Evolutionary conservation across 176 grass and related monocot genomes (phyloP).

Genomic region (Aegilops umbellulata): DNA sequence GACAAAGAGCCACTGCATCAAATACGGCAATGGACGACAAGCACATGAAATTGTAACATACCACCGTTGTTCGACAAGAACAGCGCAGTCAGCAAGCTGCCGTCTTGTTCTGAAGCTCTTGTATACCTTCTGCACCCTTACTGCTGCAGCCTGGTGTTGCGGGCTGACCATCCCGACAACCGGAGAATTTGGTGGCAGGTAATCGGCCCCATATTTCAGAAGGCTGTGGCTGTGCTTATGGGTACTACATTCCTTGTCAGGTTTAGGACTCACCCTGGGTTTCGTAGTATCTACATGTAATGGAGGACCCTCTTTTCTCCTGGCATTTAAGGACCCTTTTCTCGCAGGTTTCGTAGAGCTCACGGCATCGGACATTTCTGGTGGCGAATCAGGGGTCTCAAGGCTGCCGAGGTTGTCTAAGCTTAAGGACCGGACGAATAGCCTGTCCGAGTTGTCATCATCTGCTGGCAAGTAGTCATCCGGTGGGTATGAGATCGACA

Average conservation of each 20-base stretch:
- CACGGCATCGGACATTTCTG: constrained; percentile 6
- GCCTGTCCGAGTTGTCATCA: constrained; percentile 31
- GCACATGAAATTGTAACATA: constrained; percentile 35
- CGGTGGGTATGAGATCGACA: constrained; percentile 68
- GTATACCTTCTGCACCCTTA: constrained; percentile 84
- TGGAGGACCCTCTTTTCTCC: constrained; percentile 45
- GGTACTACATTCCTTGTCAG: constrained; percentile 23
- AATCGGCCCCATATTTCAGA: constrained; percentile 41
- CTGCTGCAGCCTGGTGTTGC: constrained; percentile 62
- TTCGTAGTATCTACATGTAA: constrained; percentile 42
- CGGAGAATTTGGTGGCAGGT: constrained; percentile 32
- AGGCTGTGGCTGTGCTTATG: constrained; percentile 22
- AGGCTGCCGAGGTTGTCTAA: constrained; percentile 40
- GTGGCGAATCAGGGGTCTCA: constrained; percentile 39
- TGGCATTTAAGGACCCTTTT: constrained; percentile 61
- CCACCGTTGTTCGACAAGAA: constrained; percentile 90
- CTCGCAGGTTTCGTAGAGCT: constrained; percentile 37
- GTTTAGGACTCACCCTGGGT: constrained; percentile 43
- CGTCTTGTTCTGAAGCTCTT: constrained; percentile 88
- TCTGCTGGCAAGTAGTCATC: constrained; percentile 54
- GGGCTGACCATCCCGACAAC: constrained; percentile 53
- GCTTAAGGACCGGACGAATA: constrained; percentile 60
- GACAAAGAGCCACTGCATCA: background rate
- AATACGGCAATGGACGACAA: constrained; percentile 1
- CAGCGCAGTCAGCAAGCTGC: constrained; percentile 85